phyloP scores from a whole-genome alignment of 2,329 filamentous ascomycete species.

The Colletotrichum musae region DNA sequence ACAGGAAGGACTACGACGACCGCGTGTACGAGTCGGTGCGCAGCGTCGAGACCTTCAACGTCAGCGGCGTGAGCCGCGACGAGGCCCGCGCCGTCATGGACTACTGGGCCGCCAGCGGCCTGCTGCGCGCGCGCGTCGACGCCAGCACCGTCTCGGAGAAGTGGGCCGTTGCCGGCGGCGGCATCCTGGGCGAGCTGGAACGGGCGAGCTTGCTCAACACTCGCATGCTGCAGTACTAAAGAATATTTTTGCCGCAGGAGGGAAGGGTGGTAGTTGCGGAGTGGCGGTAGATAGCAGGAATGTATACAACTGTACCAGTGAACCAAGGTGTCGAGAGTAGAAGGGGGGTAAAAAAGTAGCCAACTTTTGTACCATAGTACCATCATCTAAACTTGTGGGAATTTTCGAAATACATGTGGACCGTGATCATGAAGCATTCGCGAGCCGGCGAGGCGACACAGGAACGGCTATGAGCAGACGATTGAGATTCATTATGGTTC shows the following conservation, averaged over 20 bases:
- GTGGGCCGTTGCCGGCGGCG: conserved; percentile 86
- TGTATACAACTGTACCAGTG: conserved; percentile 33
- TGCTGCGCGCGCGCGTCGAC: conserved; percentile 79
- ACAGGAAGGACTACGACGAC: conserved; percentile 69
- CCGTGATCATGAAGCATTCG: not conserved
- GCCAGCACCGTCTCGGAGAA: conserved; percentile 82
- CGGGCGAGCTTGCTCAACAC: conserved; percentile 69
- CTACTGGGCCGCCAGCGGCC: conserved; percentile 91
- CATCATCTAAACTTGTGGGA: conserved; percentile 28
- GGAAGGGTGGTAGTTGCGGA: not conserved
- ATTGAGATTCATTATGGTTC: conserved; percentile 9
- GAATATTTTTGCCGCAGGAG: too few species aligned
- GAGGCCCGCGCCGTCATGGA: conserved; percentile 89
- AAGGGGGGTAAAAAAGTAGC: not conserved
- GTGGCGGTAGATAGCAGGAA: not conserved
- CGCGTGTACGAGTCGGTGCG: conserved; percentile 68
- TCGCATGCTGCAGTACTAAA: conserved; percentile 50
- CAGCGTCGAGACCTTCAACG: conserved; percentile 65
- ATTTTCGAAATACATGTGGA: not conserved
- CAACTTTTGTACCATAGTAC: conserved; percentile 36
- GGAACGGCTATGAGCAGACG: too few species aligned
- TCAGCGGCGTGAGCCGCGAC: conserved; percentile 78
- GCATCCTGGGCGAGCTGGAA: conserved; percentile 89
- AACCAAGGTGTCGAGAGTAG: conserved; percentile 31
- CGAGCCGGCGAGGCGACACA: not conserved